These are phyloP conservation scores for Tricholoma hemisulphureum DNA, from an alignment of 768 basidiomycete genomes.

Conservation along the genomic window DNA sequence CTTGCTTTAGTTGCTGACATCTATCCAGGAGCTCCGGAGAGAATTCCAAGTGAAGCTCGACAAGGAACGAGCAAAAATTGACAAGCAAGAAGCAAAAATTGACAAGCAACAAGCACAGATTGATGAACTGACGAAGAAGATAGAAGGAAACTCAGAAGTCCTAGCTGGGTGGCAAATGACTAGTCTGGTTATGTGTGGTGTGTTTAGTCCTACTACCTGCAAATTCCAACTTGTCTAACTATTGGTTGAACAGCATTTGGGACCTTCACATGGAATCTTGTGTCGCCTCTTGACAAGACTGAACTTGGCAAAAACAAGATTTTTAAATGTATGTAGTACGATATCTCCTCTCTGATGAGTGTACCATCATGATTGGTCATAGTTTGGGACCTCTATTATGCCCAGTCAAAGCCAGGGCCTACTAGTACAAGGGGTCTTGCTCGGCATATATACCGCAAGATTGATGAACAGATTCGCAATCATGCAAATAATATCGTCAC, in stretches of 20 bases:
- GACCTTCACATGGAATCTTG: neutral
- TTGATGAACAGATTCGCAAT: neutral
- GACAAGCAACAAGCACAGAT: neutral
- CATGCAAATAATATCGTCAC: neutral
- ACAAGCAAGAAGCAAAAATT: neutral
- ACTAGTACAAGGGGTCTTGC: neutral
- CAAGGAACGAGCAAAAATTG: neutral
- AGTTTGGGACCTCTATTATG: neutral
- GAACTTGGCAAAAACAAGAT: neutral
- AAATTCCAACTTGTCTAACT: neutral
- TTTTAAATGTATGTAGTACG: neutral
- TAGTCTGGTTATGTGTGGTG: neutral
- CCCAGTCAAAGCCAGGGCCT: neutral
- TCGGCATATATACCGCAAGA: neutral
- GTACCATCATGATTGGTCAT: neutral
- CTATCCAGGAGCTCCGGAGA: neutral
- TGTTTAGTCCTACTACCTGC: neutral
- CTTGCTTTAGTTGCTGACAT: neutral
- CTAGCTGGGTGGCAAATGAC: neutral
- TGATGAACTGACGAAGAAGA: neutral
- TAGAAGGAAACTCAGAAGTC: neutral
- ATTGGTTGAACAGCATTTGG: neutral
- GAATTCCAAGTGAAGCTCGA: neutral
- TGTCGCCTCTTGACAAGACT: neutral
- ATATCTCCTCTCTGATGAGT: neutral